These are phyloP conservation scores for Solanum peruvianum DNA, from an alignment of 257 asterid genomes.

Conservation along the genomic window DNA sequence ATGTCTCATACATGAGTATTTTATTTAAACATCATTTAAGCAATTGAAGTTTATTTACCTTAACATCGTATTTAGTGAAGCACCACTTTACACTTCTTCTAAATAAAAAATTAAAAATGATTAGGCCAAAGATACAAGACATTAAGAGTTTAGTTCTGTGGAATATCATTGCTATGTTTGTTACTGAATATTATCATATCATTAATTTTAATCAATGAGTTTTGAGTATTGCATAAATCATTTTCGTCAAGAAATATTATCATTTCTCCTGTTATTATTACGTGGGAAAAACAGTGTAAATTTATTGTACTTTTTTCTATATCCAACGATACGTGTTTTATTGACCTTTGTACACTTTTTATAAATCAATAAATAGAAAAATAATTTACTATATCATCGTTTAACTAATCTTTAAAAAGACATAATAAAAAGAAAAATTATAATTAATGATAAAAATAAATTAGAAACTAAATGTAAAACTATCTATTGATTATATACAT, in stretches of 20 bases:
- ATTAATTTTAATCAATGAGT: not conserved
- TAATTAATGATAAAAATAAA: too few species aligned
- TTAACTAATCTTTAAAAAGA: too few species aligned
- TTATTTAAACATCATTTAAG: not conserved
- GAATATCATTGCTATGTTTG: not conserved
- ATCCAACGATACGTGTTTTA: too few species aligned
- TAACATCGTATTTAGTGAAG: not conserved
- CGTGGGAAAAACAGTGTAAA: not conserved
- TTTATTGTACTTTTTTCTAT: not conserved
- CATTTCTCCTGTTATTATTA: not conserved
- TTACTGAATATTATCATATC: not conserved
- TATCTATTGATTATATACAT: too few species aligned
- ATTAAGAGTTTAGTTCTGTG: not conserved
- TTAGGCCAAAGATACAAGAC: not conserved
- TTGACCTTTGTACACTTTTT: not conserved
- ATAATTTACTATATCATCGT: not conserved
- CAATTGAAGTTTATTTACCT: not conserved
- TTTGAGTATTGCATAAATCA: not conserved
- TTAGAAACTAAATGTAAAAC: too few species aligned
- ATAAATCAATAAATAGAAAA: too few species aligned
- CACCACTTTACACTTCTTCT: not conserved
- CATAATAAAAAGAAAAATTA: too few species aligned
- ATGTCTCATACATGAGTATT: not conserved
- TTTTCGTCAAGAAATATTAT: not conserved
- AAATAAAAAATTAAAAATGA: not conserved